Evolutionary conservation across 192 early-diverging fungal species (phyloP), one percentile per base, ranked within the genome.

Genomic region (Backusella sp.): DNA sequence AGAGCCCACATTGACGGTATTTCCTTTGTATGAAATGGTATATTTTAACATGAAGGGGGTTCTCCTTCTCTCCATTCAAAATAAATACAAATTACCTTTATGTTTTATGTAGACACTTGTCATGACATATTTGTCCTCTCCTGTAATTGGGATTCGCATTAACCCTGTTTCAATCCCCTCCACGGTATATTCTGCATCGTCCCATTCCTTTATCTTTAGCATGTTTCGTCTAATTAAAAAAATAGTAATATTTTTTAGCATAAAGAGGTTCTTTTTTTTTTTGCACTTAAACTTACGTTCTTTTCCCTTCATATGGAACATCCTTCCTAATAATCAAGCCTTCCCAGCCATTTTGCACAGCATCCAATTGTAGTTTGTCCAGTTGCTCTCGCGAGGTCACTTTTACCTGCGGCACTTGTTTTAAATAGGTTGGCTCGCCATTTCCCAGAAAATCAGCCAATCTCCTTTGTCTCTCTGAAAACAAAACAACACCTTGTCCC

Each of bases 1-100:
- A 46, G 88, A 85, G n/a, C 88, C 88, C 6, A 89, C 86, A 46
- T 83, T 73, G 4, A 89, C 88, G n/a, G 74, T 53, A 68, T 83
- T 82, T 0, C 84, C 84, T 62, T 62, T 62, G 26, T 46, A 42
- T 17, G 15, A 49, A 68, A n/a, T 19, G 37, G 41, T 6, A 36
- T 37, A 30, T 17, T 26, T 35, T 8, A 26, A 52, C 6, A 6
- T 14, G 2, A 32, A 32, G 32, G 32, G 32, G 32, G 3, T 53
- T 37, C 2, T 6, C 19, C 11, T 1, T 36, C 9, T 73, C 28
- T 52, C 4, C 15, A n/a, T n/a, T 52, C 6, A 4, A 21, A 56
- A 17, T 49, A 15, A 28, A 62, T 62, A 3, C 2, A 28, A 49
- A 1, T 70, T 68, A 80, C 80, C 78, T 68, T 83, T 84, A 77